Base-by-base conservation (phyloP, 2,329 filamentous ascomycete species). In the Lachnum nothofagi region DNA sequence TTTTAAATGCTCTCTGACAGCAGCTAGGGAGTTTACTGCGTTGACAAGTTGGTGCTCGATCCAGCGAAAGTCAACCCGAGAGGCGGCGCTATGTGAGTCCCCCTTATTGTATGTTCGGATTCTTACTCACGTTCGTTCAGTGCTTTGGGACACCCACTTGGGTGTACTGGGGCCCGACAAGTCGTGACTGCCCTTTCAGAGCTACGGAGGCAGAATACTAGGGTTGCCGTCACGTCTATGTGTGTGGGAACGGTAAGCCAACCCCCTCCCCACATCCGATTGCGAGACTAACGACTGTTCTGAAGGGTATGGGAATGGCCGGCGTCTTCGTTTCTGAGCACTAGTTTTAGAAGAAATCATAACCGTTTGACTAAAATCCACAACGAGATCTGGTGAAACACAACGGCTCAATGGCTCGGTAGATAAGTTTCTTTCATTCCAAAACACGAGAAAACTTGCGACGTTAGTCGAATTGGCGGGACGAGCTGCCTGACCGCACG, bases 301-400 rank as follows among this genome's bases (percentile, higher is more conserved):
- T 29, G 14, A 40, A 61, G 58, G 60, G 90, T 49, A 96, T 96
- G 91, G 91, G 91, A 47, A 94, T 95, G 89, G 90, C 90, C 51
- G 88, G 90, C 51, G 85, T 96, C 46, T 95, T 90, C 87, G 90
- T 96, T 56, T 88, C 88, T 1, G 90, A 95, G 76, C 93, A 88
- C 46, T 62, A 20, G 17, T 12, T 27, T 27, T 27, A 27, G 25
- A 27, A n/a, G n/a, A n/a, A n/a, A n/a, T n/a, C n/a, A n/a, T n/a
- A n/a, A n/a, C n/a, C n/a, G n/a, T n/a, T n/a, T n/a, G n/a, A n/a
- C n/a, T n/a, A n/a, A n/a, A n/a, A n/a, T n/a, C n/a, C n/a, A n/a
- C n/a, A n/a, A n/a, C n/a, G n/a, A n/a, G n/a, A n/a, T n/a, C n/a
- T n/a, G n/a, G n/a, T n/a, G n/a, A n/a, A n/a, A n/a, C n/a, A n/a